Conservation (phyloP, 1,284 basidiomycete species). For the Tilletiaria anomala region DNA sequence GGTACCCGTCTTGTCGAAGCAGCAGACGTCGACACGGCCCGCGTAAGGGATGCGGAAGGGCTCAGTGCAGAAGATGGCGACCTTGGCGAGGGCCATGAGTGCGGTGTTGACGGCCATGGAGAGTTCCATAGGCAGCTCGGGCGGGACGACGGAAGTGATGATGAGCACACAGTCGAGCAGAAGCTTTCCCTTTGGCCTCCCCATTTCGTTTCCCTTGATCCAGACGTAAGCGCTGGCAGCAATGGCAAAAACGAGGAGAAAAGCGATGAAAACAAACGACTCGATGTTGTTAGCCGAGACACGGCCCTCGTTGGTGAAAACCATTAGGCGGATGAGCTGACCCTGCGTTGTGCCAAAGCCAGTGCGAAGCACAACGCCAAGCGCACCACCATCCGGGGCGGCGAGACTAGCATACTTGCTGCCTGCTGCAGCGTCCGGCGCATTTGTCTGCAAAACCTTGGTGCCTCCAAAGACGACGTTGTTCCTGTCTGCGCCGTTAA, state of each 20-base stretch:
- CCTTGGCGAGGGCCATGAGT: slow-evolving; percentile 73
- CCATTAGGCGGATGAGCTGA: slow-evolving; percentile 38
- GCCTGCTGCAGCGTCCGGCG: slow-evolving; percentile 12
- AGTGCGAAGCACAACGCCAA: slow-evolving; percentile 33
- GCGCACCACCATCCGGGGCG: slow-evolving; percentile 32
- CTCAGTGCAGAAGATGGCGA: slow-evolving; percentile 41
- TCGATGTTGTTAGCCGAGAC: slow-evolving; percentile 38
- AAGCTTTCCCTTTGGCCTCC: slow-evolving; percentile 36
- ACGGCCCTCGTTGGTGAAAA: slow-evolving; percentile 37
- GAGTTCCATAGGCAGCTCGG: slow-evolving; percentile 39
- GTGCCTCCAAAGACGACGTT: slow-evolving; percentile 39
- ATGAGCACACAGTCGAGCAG: slow-evolving; percentile 37
- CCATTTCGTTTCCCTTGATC: slow-evolving; percentile 31
- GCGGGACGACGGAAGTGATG: slow-evolving; percentile 39
- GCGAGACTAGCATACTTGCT: slow-evolving; percentile 12
- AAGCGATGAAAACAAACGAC: slow-evolving; percentile 37
- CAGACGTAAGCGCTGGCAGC: slow-evolving; percentile 36
- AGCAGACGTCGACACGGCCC: slow-evolving; percentile 38
- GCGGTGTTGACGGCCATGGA: slow-evolving; percentile 39
- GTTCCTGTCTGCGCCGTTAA: slow-evolving; percentile 34
- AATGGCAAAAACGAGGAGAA: slow-evolving; percentile 37
- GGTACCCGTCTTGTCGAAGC: slow-evolving; percentile 40
- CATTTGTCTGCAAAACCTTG: slow-evolving; percentile 36
- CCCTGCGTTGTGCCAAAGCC: slow-evolving; percentile 39
- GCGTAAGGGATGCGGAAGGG: slow-evolving; percentile 39